Conservation (phyloP, 1,284 basidiomycete species). For the Baeospora myosura region DNA sequence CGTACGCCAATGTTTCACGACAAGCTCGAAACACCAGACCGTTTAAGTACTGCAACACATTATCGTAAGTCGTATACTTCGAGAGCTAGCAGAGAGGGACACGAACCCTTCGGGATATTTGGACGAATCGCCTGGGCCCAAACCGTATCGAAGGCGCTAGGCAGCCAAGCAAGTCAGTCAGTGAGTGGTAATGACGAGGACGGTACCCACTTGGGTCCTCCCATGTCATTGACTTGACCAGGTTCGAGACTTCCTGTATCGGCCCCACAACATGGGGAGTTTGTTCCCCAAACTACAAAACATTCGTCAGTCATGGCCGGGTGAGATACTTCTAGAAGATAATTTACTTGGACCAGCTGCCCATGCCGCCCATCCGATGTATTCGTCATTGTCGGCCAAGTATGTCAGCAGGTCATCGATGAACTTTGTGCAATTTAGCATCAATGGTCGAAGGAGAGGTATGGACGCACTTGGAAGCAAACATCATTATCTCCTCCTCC, state of each 20-base stretch:
- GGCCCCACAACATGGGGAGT: conserved; percentile 36
- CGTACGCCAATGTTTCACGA: too few species aligned
- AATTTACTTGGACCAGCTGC: conserved; percentile 38
- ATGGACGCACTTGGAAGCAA: conserved; percentile 26
- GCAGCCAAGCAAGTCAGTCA: conserved; percentile 1
- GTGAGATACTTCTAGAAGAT: neutral
- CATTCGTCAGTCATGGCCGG: neutral
- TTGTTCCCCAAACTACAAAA: conserved; percentile 34
- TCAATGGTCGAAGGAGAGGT: neutral
- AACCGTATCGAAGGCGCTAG: conserved; percentile 34
- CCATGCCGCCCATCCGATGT: conserved; percentile 42
- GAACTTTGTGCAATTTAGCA: conserved; percentile 15
- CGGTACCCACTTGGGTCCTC: conserved; percentile 24
- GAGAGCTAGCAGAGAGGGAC: too few species aligned
- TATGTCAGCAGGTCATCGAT: conserved; percentile 33
- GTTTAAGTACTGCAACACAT: too few species aligned
- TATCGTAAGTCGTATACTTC: too few species aligned
- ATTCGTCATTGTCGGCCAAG: conserved; percentile 33
- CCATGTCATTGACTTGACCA: conserved; percentile 27
- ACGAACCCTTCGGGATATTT: conserved; percentile 31
- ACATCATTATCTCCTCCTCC: conserved; percentile 35
- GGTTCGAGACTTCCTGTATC: conserved; percentile 39
- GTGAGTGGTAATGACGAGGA: neutral
- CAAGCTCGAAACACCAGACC: too few species aligned
- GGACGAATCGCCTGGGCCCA: conserved; percentile 36